Evolutionary conservation across 768 basidiomycete species (phyloP).

Genomic region (Amanita muscaria): DNA sequence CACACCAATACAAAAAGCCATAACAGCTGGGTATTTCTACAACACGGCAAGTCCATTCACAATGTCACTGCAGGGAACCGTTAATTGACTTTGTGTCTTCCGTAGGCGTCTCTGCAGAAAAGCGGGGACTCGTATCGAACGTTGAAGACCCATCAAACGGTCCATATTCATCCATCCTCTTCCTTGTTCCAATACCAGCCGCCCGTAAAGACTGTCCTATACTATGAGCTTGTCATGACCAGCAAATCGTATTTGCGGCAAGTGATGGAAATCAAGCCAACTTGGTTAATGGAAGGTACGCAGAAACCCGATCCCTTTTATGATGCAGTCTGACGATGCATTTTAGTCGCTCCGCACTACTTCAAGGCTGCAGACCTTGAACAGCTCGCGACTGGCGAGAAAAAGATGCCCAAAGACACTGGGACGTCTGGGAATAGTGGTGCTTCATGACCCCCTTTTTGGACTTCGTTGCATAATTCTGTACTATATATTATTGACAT

Average conservation of each 20-base stretch:
- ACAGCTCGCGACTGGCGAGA: slow-evolving; percentile 70
- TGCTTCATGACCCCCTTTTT: slow-evolving; percentile 11
- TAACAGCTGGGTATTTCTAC: slow-evolving; percentile 94
- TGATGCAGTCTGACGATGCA: slow-evolving; percentile 8
- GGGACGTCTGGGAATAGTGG: slow-evolving; percentile 31
- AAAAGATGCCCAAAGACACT: slow-evolving; percentile 89
- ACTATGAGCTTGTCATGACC: slow-evolving; percentile 97
- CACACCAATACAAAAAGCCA: slow-evolving; percentile 87
- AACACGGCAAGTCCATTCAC: slow-evolving; percentile 56
- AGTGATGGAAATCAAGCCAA: slow-evolving; percentile 96
- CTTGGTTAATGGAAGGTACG: slow-evolving; percentile 87
- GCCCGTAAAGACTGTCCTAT: slow-evolving; percentile 81
- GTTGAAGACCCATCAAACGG: slow-evolving; percentile 91
- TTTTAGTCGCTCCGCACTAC: slow-evolving; percentile 89
- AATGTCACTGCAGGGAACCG: background rate
- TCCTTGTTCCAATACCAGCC: slow-evolving; percentile 94
- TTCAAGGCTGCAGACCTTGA: slow-evolving; percentile 84
- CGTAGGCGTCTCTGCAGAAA: slow-evolving; percentile 83
- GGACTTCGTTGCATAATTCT: background rate
- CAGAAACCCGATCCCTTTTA: slow-evolving; percentile 9
- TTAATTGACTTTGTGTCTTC: background rate
- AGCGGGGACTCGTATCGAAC: slow-evolving; percentile 97
- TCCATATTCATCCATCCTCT: slow-evolving; percentile 94
- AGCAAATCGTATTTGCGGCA: slow-evolving; percentile 96
- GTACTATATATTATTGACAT: slow-evolving; percentile 5